phyloP scores from a whole-genome alignment of 140 eudicot genomes.

The Cichorium intybus region DNA sequence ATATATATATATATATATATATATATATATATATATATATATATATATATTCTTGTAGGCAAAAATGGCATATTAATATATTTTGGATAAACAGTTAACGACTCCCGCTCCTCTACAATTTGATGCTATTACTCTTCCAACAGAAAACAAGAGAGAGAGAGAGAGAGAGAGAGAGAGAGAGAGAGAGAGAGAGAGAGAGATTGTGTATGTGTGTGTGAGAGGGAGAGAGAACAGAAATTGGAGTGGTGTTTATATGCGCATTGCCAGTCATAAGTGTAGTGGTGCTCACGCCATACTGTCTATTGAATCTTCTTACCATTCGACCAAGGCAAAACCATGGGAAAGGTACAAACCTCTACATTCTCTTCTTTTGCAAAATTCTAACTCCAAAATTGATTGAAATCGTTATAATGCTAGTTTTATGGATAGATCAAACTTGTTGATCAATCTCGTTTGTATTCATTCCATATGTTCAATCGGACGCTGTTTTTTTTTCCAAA shows the following conservation, averaged over 20 bases:
- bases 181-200: not conserved
- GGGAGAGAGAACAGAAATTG: not conserved
- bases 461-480: not conserved
- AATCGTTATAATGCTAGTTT: not conserved
- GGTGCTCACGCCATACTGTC: not conserved
- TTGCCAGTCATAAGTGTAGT: constrained; percentile 1
- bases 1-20: too few relatives aligned
- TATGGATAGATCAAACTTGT: not conserved
- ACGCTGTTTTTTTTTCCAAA: not conserved
- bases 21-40: too few relatives aligned
- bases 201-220: not conserved
- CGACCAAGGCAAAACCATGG: too few relatives aligned
- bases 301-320: constrained; percentile 2
- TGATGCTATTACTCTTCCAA: not conserved
- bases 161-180: too few relatives aligned
- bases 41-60: too few relatives aligned
- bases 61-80: too few relatives aligned
- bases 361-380: constrained; percentile 1
- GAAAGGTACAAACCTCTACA: constrained; percentile 21
- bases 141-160: too few relatives aligned
- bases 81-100: too few relatives aligned
- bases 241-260: constrained; percentile 10
- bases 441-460: not conserved
- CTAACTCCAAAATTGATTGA: constrained; percentile 4
- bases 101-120: not conserved